Conservation (phyloP, 305 asterid species). For the Ilex paraguariensis region DNA sequence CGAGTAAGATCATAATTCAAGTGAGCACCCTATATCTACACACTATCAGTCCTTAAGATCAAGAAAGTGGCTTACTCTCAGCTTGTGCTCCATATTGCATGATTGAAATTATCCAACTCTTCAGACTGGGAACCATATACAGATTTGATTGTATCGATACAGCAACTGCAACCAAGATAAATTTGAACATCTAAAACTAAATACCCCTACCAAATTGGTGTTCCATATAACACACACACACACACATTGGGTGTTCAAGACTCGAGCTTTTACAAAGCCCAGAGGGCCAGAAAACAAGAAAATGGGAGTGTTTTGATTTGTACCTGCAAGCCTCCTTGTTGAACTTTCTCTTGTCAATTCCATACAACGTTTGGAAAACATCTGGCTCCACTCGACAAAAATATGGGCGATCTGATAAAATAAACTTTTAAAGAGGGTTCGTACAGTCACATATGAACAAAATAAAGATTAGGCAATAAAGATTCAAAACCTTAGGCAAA, state of each 20-base stretch:
- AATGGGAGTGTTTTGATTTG: constrained; percentile 3
- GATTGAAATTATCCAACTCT: constrained; percentile 66
- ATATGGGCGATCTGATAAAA: constrained; percentile 60
- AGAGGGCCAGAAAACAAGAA: background rate
- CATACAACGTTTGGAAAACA: constrained; percentile 53
- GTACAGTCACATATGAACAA: background rate
- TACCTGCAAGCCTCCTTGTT: constrained; percentile 98
- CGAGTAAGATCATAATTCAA: too few relatives aligned
- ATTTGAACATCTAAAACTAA: background rate
- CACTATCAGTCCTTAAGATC: background rate
- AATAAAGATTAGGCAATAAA: background rate
- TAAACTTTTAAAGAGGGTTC: background rate
- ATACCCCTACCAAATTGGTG: background rate
- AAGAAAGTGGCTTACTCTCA: constrained; percentile 18
- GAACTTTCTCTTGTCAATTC: constrained; percentile 71
- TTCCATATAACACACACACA: background rate
- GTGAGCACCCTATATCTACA: background rate
- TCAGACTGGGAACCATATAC: constrained; percentile 60
- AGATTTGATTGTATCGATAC: constrained; percentile 76
- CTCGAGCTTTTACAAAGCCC: background rate
- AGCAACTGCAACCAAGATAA: constrained; percentile 43
- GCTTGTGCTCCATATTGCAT: constrained; percentile 48
- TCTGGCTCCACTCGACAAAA: constrained; percentile 89
- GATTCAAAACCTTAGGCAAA: constrained; percentile 1
- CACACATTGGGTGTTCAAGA: background rate